Evolutionary conservation across 2,329 filamentous ascomycete genomes (phyloP).

Genomic region (Diaporthe eres): DNA sequence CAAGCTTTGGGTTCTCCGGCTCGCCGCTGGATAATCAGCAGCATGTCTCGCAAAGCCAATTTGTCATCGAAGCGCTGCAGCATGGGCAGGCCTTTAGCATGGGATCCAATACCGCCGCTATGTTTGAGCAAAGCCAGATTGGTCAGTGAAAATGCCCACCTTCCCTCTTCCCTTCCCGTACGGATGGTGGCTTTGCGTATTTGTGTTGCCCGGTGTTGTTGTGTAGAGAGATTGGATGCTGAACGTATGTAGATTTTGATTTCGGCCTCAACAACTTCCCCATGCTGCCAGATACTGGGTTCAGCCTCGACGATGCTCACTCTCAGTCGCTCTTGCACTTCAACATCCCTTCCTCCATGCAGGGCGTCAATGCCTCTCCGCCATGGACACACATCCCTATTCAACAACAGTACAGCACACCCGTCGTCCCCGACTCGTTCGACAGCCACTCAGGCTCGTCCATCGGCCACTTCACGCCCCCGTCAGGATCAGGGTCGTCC

Average conservation of each 20-base stretch:
- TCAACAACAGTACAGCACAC: neutral
- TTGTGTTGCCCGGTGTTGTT: neutral
- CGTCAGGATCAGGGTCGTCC: constrained; percentile 34
- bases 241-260: constrained; percentile 51
- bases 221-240: constrained; percentile 46
- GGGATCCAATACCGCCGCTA: neutral
- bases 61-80: constrained; percentile 30
- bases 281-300: constrained; percentile 18
- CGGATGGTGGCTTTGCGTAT: neutral
- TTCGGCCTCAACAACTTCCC: constrained; percentile 44
- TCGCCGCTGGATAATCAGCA: constrained; percentile 26
- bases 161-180: too few species aligned
- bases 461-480: neutral
- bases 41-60: constrained; percentile 24
- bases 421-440: constrained; percentile 54
- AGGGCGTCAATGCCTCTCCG: constrained; percentile 49
- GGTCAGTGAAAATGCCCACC: constrained; percentile 5
- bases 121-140: neutral
- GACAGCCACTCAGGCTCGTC: constrained; percentile 48
- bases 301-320: constrained; percentile 46
- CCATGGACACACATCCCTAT: constrained; percentile 52
- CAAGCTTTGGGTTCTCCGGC: constrained; percentile 30
- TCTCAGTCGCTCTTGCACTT: constrained; percentile 47
- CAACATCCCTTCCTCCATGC: constrained; percentile 55
- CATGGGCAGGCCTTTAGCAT: constrained; percentile 25